Evolutionary conservation across 2,329 filamentous ascomycete species (phyloP).

Genomic region (Sclerotinia nivalis): DNA sequence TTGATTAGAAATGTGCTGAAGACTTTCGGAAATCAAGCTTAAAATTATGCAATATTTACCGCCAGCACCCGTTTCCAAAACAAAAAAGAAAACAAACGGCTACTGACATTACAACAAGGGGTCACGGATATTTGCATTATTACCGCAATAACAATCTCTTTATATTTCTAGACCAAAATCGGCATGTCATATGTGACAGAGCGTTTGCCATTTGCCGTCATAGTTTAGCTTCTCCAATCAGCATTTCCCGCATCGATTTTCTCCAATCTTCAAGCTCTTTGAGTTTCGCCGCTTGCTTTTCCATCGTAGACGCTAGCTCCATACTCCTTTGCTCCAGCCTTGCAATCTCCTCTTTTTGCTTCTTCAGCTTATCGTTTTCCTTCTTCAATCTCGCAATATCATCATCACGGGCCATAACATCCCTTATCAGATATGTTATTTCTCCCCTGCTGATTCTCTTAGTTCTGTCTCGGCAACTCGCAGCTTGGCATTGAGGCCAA

Average conservation of each 20-base stretch:
- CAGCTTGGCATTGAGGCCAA: not conserved
- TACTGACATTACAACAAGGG: too few species aligned
- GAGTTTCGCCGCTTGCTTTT: not conserved
- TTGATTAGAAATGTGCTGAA: too few species aligned
- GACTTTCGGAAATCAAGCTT: too few species aligned
- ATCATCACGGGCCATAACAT: not conserved
- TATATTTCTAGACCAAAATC: too few species aligned
- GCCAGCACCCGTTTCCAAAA: too few species aligned
- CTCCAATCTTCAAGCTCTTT: not conserved
- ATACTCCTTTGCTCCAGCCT: not conserved
- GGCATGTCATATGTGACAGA: too few species aligned
- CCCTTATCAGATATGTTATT: not conserved
- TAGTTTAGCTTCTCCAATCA: not conserved
- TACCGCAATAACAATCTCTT: too few species aligned
- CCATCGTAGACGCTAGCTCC: not conserved
- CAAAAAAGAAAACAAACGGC: too few species aligned
- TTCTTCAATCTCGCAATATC: not conserved
- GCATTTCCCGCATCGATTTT: not conserved
- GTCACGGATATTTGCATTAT: too few species aligned
- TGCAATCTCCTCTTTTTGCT: not conserved
- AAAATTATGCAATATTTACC: too few species aligned
- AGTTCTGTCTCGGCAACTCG: not conserved
- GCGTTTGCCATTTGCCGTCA: not conserved
- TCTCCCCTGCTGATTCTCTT: not conserved
- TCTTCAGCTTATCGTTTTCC: not conserved